Evolutionary conservation across 1,284 basidiomycete species (phyloP).

Genomic region (Tilletia indica): DNA sequence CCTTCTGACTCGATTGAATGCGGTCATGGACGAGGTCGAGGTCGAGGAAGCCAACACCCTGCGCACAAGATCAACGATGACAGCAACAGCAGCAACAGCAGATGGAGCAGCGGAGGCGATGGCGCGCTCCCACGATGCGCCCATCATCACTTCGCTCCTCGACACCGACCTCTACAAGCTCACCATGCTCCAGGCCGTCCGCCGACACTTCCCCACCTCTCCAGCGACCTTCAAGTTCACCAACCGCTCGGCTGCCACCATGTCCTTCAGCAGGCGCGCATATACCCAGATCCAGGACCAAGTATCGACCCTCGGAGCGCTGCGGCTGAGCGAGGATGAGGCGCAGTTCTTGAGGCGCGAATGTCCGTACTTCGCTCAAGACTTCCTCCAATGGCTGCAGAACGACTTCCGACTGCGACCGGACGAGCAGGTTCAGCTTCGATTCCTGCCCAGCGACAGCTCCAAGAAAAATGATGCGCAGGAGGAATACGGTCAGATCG

Average conservation of each 20-base stretch:
- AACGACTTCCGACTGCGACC: constrained; percentile 72
- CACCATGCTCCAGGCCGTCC: constrained; percentile 93
- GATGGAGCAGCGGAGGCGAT: constrained; percentile 10
- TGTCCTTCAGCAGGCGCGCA: constrained; percentile 70
- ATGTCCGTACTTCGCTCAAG: constrained; percentile 73
- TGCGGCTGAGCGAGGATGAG: constrained; percentile 69
- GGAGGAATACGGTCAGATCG: constrained; percentile 66
- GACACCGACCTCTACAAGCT: constrained; percentile 98
- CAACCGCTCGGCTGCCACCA: constrained; percentile 69
- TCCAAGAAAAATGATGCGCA: constrained; percentile 19
- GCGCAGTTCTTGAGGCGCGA: constrained; percentile 67
- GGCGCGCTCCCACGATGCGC: neutral
- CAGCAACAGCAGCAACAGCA: neutral
- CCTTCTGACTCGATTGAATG: neutral
- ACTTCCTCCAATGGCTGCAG: constrained; percentile 76
- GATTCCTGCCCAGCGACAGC: constrained; percentile 65
- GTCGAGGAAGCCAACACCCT: neutral
- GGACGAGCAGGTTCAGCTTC: constrained; percentile 69
- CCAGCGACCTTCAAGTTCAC: constrained; percentile 71
- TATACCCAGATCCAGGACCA: constrained; percentile 65
- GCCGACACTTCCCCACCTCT: constrained; percentile 73
- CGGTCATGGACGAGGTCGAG: neutral
- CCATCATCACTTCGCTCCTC: constrained; percentile 65
- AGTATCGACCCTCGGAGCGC: constrained; percentile 66
- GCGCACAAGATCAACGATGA: neutral